Conservation (phyloP, 106 monocot species). For the Iris macrosiphon region DNA sequence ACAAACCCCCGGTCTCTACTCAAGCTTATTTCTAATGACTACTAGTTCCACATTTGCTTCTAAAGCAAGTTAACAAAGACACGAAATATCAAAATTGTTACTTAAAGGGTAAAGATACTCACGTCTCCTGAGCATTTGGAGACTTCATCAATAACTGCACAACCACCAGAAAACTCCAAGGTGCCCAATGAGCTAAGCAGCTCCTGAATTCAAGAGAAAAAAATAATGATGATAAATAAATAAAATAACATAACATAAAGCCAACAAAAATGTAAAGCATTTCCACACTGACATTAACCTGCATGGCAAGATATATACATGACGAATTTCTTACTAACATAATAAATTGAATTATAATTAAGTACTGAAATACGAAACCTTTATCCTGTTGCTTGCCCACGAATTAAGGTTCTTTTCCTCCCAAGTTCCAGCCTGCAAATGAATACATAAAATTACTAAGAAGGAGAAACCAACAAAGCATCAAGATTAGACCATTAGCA, state of each 20-base stretch:
- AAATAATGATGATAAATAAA: not conserved
- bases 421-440: slow-evolving; percentile 86
- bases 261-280: not conserved
- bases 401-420: slow-evolving; percentile 86
- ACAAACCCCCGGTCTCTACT: no score
- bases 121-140: slow-evolving; percentile 84
- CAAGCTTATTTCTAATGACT: no score
- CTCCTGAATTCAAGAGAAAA: slow-evolving; percentile 35
- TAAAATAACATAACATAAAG: no score
- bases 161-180: slow-evolving; percentile 56
- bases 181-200: slow-evolving; percentile 42
- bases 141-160: slow-evolving; percentile 52
- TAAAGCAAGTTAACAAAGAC: no score
- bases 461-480: no score
- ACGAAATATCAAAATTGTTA: no score
- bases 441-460: no score
- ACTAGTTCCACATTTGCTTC: no score
- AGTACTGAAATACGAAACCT: slow-evolving; percentile 25
- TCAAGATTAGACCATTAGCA: no score
- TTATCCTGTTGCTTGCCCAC: slow-evolving; percentile 79
- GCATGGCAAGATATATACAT: not conserved
- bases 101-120: slow-evolving; percentile 25
- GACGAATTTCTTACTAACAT: not conserved
- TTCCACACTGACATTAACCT: not conserved
- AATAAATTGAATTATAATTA: not conserved